Base-by-base conservation (phyloP, 1,139 yeast genomes). In the Nematodospora anomalae region DNA sequence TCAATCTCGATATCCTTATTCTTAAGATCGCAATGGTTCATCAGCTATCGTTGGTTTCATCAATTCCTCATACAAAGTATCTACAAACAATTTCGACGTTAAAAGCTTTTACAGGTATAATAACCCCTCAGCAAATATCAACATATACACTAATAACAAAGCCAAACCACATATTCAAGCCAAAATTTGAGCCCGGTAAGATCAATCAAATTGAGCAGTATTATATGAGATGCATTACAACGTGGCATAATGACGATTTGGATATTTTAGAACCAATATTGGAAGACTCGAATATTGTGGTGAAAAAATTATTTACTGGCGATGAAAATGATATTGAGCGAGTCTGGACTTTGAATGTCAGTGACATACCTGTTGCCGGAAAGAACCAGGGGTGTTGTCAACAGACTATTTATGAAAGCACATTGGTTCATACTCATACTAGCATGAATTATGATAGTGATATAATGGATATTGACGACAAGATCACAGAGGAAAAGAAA, bases 281-380 rank as follows among this genome's bases (percentile, higher is more conserved):
- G 28, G 55, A 39, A 22, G 49, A 45, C 29, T 40, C 44, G 24
- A 49, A 52, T 35, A 44, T 49, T 6, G 43, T 61, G 6, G 47
- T 51, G 30, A 60, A 55, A 30, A 49, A 63, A 25, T 50, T 68
- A 28, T 68, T 69, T 39, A 40, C 49, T 15, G 61, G 58, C 12
- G 60, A 58, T 26, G 62, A 58, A 16, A 57, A 57, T 20, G 52
- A 54, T 26, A 46, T 57, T 50, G 42, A 68, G 60, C 49, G 55
- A 40, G 55, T 49, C 26, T 85, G 95, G 95, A 72, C 82, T 1
- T 51, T 88, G 20, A 84, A 80, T 46, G 71, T 84, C 15, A 68
- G 80, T 6, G 97, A 89, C 60, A 83, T 88, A 11, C 97, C 97
- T 1, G 82, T 85, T 23, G 95, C 95, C 3, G 96, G 96, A 6